These are phyloP conservation scores for Baudoinia panamericana DNA, from an alignment of 495 filamentous ascomycete genomes.

Conservation along the genomic window DNA sequence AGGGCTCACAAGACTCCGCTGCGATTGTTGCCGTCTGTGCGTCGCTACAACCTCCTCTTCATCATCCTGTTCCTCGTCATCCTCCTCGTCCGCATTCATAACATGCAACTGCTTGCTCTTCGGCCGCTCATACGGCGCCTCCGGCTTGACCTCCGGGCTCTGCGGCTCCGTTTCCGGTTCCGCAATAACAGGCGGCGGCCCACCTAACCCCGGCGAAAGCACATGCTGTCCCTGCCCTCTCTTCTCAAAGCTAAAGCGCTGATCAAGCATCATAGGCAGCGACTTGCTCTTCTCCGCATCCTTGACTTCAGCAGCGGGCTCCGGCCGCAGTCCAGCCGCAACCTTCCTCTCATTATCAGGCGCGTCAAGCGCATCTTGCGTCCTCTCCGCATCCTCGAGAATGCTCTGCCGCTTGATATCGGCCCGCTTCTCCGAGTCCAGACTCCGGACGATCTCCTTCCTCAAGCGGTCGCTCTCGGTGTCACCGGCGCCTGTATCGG, in stretches of 20 bases:
- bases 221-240: not conserved
- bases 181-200: not conserved
- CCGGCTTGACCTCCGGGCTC: constrained; percentile 14
- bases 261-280: constrained; percentile 17
- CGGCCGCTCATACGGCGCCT: constrained; percentile 19
- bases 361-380: constrained; percentile 17
- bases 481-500: constrained; percentile 44
- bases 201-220: too few species aligned
- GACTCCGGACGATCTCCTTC: constrained; percentile 69
- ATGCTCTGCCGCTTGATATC: constrained; percentile 11
- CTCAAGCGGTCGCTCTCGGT: constrained; percentile 64
- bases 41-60: not conserved
- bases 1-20: not conserved
- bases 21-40: too few species aligned
- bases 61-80: constrained; percentile 2
- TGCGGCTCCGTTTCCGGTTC: constrained; percentile 11
- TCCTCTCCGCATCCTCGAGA: constrained; percentile 11
- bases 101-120: constrained; percentile 15
- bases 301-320: constrained; percentile 4
- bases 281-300: constrained; percentile 1
- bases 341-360: constrained; percentile 7
- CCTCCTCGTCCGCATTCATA: constrained; percentile 7
- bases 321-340: not conserved
- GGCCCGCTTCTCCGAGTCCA: constrained; percentile 38
- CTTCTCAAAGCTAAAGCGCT: constrained; percentile 31